phyloP scores from a whole-genome alignment of 1,284 basidiomycete species.

The Sanguinoderma infundibulare region DNA sequence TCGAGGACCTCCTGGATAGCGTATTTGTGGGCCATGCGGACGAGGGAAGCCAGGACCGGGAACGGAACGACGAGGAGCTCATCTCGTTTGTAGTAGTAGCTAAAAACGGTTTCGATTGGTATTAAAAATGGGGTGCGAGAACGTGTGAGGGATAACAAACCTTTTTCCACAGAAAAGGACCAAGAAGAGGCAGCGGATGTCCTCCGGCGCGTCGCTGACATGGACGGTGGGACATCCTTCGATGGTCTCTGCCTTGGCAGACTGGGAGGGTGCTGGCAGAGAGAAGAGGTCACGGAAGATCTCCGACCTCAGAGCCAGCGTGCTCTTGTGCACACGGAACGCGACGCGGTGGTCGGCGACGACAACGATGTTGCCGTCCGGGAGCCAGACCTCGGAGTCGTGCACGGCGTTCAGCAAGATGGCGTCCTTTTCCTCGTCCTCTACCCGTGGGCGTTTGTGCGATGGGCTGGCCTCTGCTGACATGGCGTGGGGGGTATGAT shows the following conservation, averaged over 20 bases:
- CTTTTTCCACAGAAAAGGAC: conserved; percentile 4
- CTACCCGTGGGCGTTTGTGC: no score
- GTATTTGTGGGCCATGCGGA: conserved; percentile 16
- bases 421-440: no score
- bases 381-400: background rate
- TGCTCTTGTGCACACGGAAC: conserved; percentile 6
- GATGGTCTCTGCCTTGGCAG: conserved; percentile 1
- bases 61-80: background rate
- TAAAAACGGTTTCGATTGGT: background rate
- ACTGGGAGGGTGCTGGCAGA: background rate
- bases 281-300: background rate
- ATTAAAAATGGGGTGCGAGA: background rate
- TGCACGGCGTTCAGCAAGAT: background rate
- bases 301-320: background rate
- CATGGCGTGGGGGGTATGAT: no score
- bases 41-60: background rate
- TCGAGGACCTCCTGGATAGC: background rate
- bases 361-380: conserved; percentile 3
- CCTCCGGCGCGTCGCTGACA: background rate
- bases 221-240: background rate
- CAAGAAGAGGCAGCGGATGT: background rate
- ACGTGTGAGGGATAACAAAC: background rate
- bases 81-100: conserved; percentile 11
- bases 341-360: background rate
- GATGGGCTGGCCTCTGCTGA: no score